Base-by-base conservation (phyloP, 306 rosid genomes). In the Quercus parvula region DNA sequence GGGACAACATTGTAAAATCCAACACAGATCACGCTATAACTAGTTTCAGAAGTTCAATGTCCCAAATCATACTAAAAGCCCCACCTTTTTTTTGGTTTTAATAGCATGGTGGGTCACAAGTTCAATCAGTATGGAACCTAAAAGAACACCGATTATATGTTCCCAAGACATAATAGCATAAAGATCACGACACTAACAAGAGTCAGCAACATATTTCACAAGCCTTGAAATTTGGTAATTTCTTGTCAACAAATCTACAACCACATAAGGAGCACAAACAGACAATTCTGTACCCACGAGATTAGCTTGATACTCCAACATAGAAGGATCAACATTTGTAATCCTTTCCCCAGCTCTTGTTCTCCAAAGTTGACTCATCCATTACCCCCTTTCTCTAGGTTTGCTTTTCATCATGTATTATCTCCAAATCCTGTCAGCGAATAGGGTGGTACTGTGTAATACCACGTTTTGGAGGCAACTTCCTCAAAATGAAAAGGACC, bases 401-500 rank as follows among this genome's bases (percentile, higher is more conserved):
- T 18, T 33, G 56, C 71, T 75, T 25, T 62, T 54, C 52, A 19
- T 24, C 56, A 14, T 35, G 6, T 73, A 25, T 35, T 5, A 68
- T 68, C 72, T 19, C 13, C 54, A 68, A 68, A 68, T 19, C 14
- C 27, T 78, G 77, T 81, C 52, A 89, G 83, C 89, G 91, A 75
- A 87, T 89, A 12, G 92, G 86, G 71, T 89, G 90, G 75, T 87
- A 89, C 19, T 89, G 92, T 12, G 91, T 89, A 86, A 89, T 85
- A 54, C 92, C 90, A 28, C 88, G 92, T 73, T 85, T 87, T 5
- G 92, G 92, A 56, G 92, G 90, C 73, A 89, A 66, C 87, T 89
- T 89, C 64, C 92, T 81, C 76, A 89, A 72, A 71, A 89, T 89
- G 86, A 87, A 87, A 63, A 89, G 86, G 59, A 89, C 92, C 72